Evolutionary conservation across 1,284 basidiomycete species (phyloP).

Genomic region (Rhodotorula sp.): DNA sequence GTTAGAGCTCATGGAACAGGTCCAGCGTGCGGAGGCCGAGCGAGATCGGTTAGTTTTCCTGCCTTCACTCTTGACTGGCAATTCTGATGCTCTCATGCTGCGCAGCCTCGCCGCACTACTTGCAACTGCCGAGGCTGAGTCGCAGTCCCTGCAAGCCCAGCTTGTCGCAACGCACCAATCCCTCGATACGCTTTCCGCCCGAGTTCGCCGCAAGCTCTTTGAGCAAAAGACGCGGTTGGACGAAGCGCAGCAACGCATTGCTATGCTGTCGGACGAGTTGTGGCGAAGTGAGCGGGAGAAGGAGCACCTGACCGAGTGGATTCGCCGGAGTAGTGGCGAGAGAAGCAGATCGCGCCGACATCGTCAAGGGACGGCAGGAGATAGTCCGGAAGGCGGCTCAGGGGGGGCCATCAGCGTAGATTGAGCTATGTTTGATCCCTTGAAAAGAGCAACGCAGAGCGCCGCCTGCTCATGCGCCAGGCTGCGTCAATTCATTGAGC

Average conservation of each 20-base stretch:
- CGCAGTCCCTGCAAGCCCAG: not conserved
- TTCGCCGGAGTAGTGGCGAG: not conserved
- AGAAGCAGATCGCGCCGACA: not conserved
- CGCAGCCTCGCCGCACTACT: conserved; percentile 26
- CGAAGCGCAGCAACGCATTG: not conserved
- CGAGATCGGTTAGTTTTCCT: not conserved
- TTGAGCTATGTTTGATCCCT: not conserved
- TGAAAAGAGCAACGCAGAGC: not conserved
- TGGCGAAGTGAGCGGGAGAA: not conserved
- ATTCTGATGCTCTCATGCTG: too few relatives aligned
- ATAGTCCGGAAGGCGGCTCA: not conserved
- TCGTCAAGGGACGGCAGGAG: not conserved
- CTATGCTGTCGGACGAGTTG: not conserved
- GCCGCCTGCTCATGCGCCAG: too few relatives aligned
- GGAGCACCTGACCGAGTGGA: not conserved
- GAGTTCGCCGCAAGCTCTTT: conserved; percentile 20
- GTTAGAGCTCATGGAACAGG: not conserved
- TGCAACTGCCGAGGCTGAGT: not conserved
- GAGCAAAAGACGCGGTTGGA: conserved; percentile 14
- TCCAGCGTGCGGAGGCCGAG: not conserved
- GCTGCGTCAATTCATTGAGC: too few relatives aligned
- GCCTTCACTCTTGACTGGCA: too few relatives aligned
- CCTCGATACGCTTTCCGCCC: conserved; percentile 16
- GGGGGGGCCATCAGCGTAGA: not conserved
- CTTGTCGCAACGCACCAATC: conserved; percentile 13